Evolutionary conservation across 1,284 basidiomycete genomes (phyloP), one percentile per base, ranked within the genome.

Genomic region (Porogramme epimiltina): DNA sequence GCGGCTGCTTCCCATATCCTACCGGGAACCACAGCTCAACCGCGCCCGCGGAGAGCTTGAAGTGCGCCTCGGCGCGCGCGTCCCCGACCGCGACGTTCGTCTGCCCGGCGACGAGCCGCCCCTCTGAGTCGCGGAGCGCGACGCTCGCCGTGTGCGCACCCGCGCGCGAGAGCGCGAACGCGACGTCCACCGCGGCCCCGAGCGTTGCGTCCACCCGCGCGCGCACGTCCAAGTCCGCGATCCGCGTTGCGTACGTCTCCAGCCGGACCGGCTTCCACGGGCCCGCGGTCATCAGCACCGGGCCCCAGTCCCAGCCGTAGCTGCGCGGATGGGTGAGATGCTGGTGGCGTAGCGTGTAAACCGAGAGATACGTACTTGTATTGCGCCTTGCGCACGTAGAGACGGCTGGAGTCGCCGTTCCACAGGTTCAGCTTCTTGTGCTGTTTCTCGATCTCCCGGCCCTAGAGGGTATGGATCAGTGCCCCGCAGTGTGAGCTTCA

Each of bases 231-330:
- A 92, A 61, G 53, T 92, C 85, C 4, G 71, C 68, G 51, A 95
- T 81, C 38, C 84, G 79, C 37, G 76, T 71, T 4, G 73, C 63
- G 68, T 92, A 94, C 0, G 77, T 72, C 55, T 94, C 84, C 16
- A 96, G 72, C 31, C 65, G 71, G 48, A 95, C 77, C 2, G 89
- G 87, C 61, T 84, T 87, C 87, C 89, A 93, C 19, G 91, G 90
- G 15, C 91, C 91, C 25, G 80, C 73, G 10, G 87, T 87, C 84
- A 91, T 86, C 24, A 91, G 69, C 31, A 90, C 70, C 37, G 90
- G 89, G 42, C 89, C 93, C 93, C 91, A 91, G 64, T 92, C 89
- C 89, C 90, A 91, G 20, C 87, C 88, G 64, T 89, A 91, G 66
- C 87, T 90, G 52, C 40, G 45, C n/a, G n/a, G n/a, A n/a, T n/a